Conservation (phyloP, 2,329 filamentous ascomycete species). For the Ophiognomonia clavigignenti-juglandacearum region DNA sequence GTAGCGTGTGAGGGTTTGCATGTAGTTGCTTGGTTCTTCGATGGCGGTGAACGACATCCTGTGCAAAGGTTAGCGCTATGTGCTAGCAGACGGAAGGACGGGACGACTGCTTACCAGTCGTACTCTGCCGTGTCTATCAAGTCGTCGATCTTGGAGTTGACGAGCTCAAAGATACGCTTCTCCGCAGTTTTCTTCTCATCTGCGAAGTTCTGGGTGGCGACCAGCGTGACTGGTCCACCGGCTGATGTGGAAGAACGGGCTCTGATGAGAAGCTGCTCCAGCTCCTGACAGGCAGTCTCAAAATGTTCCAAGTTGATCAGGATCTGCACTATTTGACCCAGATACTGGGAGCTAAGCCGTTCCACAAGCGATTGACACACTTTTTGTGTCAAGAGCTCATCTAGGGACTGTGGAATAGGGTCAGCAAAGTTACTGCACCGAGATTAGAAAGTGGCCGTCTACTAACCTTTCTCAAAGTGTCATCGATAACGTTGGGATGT, state of each 20-base stretch:
- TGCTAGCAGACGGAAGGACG: neutral
- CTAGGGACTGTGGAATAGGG: slow-evolving; percentile 61
- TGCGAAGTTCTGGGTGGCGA: slow-evolving; percentile 80
- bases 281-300: slow-evolving; percentile 83
- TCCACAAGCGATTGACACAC: slow-evolving; percentile 90
- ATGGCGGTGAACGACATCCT: slow-evolving; percentile 54
- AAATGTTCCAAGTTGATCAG: slow-evolving; percentile 97
- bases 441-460: too few species aligned
- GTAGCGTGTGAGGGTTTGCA: slow-evolving; percentile 90
- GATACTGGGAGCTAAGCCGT: slow-evolving; percentile 82
- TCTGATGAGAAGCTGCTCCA: slow-evolving; percentile 80
- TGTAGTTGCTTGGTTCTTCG: slow-evolving; percentile 81
- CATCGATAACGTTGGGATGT: slow-evolving; percentile 83
- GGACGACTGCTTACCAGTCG: slow-evolving; percentile 65
- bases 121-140: slow-evolving; percentile 96
- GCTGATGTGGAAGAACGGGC: slow-evolving; percentile 78
- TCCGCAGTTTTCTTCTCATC: slow-evolving; percentile 93
- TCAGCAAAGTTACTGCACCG: neutral
- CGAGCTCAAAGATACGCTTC: slow-evolving; percentile 95
- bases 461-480: slow-evolving; percentile 72
- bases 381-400: slow-evolving; percentile 87
- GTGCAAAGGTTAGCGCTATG: neutral
- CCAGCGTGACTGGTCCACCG: slow-evolving; percentile 72
- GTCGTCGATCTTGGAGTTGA: slow-evolving; percentile 98
- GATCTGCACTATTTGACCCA: slow-evolving; percentile 97